Conservation (phyloP, 257 asterid genomes). For the Knoxia roxburghii region DNA sequence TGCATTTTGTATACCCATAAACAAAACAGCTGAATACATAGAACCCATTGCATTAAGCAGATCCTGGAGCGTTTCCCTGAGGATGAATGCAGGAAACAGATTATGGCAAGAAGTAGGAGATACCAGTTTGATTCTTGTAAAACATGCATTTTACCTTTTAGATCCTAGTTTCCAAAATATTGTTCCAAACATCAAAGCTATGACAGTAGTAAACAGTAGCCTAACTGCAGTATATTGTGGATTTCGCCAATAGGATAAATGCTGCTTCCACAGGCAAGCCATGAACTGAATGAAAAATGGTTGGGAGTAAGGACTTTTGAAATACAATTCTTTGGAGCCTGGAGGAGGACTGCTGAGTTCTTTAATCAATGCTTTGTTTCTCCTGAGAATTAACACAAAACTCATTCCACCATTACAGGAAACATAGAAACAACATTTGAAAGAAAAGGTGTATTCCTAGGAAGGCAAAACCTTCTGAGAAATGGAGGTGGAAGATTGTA, state of each 20-base stretch:
- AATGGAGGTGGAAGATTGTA: too few species aligned
- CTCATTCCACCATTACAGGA: too few species aligned
- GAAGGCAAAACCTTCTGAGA: too few species aligned
- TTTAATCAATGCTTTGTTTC: slow-evolving; percentile 60
- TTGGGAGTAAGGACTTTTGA: slow-evolving; percentile 51
- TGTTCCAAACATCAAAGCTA: slow-evolving; percentile 67
- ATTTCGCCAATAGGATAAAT: slow-evolving; percentile 73
- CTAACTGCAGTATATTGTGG: slow-evolving; percentile 73
- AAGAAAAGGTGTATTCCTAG: too few species aligned
- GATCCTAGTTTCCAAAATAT: slow-evolving; percentile 75
- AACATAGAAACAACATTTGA: too few species aligned
- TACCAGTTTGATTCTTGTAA: too few species aligned
- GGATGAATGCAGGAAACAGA: not conserved
- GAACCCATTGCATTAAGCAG: slow-evolving; percentile 81
- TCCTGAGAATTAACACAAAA: slow-evolving; percentile 33
- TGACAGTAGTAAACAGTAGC: slow-evolving; percentile 52
- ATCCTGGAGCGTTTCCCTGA: slow-evolving; percentile 57
- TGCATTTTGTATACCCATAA: slow-evolving; percentile 65
- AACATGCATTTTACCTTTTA: slow-evolving; percentile 32
- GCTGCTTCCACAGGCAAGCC: slow-evolving; percentile 85
- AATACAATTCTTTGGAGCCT: slow-evolving; percentile 47
- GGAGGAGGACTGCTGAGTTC: slow-evolving; percentile 51
- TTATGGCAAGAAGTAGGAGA: too few species aligned
- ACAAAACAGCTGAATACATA: slow-evolving; percentile 68
- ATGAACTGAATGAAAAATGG: slow-evolving; percentile 54